phyloP scores from a whole-genome alignment of 495 filamentous ascomycete genomes.

The Penicillium goetzii region DNA sequence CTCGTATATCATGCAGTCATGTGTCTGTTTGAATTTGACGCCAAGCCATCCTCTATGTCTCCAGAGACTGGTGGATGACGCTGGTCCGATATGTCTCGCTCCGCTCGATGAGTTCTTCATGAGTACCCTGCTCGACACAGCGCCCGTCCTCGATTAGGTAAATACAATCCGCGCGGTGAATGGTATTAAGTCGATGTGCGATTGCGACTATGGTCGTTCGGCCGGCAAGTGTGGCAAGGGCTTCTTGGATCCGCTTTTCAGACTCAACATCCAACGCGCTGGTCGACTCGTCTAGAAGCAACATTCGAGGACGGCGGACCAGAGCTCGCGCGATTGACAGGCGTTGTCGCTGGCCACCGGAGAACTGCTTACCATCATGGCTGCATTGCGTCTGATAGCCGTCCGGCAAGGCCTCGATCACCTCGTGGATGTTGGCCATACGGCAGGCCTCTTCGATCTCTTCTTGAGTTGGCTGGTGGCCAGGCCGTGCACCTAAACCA shows the following conservation, averaged over 20 bases:
- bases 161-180: conserved; percentile 75
- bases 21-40: not conserved
- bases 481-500: conserved; percentile 50
- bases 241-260: conserved; percentile 70
- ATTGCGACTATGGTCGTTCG: conserved; percentile 78
- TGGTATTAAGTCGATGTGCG: conserved; percentile 74
- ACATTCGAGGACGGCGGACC: conserved; percentile 65
- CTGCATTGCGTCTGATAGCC: conserved; percentile 69
- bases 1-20: not conserved
- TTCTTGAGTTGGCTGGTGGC: conserved; percentile 44
- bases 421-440: conserved; percentile 62
- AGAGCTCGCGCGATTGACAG: conserved; percentile 76
- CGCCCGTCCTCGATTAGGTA: conserved; percentile 70
- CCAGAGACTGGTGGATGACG: conserved; percentile 45
- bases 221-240: conserved; percentile 63
- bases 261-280: conserved; percentile 70
- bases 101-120: conserved; percentile 63
- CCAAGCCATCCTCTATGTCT: conserved; percentile 21
- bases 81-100: conserved; percentile 62
- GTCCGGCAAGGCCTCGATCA: conserved; percentile 57
- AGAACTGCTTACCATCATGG: conserved; percentile 62
- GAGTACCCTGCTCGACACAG: conserved; percentile 69
- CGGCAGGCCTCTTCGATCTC: conserved; percentile 61
- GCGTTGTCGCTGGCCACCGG: conserved; percentile 76
- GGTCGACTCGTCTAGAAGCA: conserved; percentile 80